Evolutionary conservation across 345 rosid species (phyloP).

Genomic region (Citrus unshiu): DNA sequence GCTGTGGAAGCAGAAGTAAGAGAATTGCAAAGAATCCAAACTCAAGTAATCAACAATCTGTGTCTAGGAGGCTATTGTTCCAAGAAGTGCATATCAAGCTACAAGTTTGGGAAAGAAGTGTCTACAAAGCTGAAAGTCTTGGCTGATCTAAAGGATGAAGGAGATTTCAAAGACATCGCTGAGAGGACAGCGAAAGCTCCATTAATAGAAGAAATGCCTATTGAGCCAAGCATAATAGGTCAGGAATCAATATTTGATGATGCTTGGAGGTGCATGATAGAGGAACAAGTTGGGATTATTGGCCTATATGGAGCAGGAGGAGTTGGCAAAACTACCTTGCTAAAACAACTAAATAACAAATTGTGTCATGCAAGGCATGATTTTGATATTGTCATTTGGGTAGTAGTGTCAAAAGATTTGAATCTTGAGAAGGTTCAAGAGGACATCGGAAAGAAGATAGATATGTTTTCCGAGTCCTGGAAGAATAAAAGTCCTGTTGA

Average conservation of each 20-base stretch:
- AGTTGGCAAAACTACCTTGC: neutral
- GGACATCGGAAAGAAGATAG: neutral
- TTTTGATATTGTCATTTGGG: neutral
- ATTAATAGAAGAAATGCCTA: neutral
- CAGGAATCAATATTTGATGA: neutral
- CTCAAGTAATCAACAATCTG: neutral
- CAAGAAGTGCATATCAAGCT: neutral
- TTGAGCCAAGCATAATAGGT: neutral
- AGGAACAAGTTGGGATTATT: neutral
- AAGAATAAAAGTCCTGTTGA: neutral
- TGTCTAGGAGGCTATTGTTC: neutral
- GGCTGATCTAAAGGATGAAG: neutral
- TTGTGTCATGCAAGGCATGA: neutral
- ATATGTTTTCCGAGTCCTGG: neutral
- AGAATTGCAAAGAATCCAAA: neutral
- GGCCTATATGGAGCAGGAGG: conserved; percentile 9
- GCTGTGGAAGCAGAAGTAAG: neutral
- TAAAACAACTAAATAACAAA: neutral
- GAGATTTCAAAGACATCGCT: neutral
- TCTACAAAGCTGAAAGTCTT: neutral
- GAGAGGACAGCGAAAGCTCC: neutral
- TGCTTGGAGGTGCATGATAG: neutral
- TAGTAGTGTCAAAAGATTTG: neutral
- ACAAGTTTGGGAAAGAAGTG: neutral
- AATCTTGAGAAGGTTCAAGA: neutral